Percentiles rank a stretch among this genome's conserved stretches.
These are phyloP conservation scores for Chrysanthemum makinoi DNA, from an alignment of 129 eudicot genomes.

Conservation along the genomic window DNA sequence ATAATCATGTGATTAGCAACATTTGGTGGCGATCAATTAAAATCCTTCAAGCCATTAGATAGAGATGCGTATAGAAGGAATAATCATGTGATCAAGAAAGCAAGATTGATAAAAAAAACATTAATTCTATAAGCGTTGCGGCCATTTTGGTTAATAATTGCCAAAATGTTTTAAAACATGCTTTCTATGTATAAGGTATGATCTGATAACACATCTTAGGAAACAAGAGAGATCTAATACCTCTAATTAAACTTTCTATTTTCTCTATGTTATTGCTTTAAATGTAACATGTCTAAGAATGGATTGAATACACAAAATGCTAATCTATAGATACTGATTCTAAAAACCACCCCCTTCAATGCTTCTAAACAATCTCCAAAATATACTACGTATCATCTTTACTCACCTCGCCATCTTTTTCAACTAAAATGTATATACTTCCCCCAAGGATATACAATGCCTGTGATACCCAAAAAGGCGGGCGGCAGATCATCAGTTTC, in stretches of 20 bases:
- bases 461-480: neutral
- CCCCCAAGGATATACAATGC: conserved; percentile 9
- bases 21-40: no score
- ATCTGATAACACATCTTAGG: neutral
- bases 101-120: no score
- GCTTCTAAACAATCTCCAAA: conserved; percentile 21
- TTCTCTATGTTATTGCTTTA: conserved; percentile 19
- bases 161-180: neutral
- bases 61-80: no score
- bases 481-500: conserved; percentile 11
- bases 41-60: no score
- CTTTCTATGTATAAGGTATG: neutral
- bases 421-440: conserved; percentile 25
- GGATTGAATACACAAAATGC: conserved; percentile 27
- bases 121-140: no score
- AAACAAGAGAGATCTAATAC: neutral
- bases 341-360: conserved; percentile 2
- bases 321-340: conserved; percentile 11
- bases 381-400: neutral
- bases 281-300: conserved; percentile 17
- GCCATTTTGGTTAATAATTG: neutral
- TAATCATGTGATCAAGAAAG: neutral
- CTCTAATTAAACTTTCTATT: conserved; percentile 11
- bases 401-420: conserved; percentile 10
- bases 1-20: neutral